These are phyloP conservation scores for Potentilla sterilis DNA, from an alignment of 306 rosid species.

Conservation along the genomic window DNA sequence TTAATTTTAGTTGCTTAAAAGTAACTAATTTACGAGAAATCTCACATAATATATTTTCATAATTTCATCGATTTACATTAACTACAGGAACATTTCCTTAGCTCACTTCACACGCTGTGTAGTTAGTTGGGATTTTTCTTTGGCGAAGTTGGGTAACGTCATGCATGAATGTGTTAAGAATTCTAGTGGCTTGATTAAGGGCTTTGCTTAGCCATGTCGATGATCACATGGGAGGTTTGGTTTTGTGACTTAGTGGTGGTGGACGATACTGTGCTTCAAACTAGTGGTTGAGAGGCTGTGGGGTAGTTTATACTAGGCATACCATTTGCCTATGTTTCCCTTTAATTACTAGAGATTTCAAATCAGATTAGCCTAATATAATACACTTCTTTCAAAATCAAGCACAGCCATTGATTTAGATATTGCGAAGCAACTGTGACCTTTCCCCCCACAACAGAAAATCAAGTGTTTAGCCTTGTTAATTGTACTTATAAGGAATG, in stretches of 20 bases:
- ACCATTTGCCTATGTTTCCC: conserved; percentile 7
- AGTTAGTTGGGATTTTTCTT: background rate
- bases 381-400: background rate
- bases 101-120: background rate
- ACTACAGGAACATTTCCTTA: background rate
- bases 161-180: conserved; percentile 16
- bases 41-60: no score
- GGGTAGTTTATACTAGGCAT: conserved; percentile 11
- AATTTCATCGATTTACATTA: background rate
- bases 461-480: no score
- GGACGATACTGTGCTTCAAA: background rate
- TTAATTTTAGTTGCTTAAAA: no score
- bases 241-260: conserved; percentile 15
- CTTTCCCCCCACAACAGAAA: no score
- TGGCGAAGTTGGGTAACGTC: conserved; percentile 27
- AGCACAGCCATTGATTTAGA: background rate
- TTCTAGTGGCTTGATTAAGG: conserved; percentile 15
- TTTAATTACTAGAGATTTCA: background rate
- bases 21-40: no score
- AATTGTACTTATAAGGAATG: no score
- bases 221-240: conserved; percentile 31
- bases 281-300: background rate
- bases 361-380: conserved; percentile 3
- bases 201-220: background rate
- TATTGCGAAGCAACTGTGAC: background rate